Evolutionary conservation across 495 filamentous ascomycete species (phyloP).

Genomic region (Penicillium herquei): DNA sequence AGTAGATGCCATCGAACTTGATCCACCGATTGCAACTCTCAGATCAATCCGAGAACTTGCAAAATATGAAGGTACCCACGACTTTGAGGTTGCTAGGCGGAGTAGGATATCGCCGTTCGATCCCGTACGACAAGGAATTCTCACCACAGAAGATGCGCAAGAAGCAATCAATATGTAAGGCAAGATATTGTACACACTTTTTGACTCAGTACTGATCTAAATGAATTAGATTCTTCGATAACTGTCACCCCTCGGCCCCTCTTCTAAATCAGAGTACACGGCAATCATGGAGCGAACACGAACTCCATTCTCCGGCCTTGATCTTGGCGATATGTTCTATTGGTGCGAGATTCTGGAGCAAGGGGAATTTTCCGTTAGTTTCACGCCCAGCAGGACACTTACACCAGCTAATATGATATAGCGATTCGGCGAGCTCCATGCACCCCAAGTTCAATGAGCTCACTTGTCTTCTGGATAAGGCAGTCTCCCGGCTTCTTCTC

Average conservation of each 20-base stretch:
- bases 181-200: too few relatives aligned
- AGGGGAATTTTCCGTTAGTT: conserved; percentile 2
- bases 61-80: neutral
- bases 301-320: conserved; percentile 4
- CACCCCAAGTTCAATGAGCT: conserved; percentile 8
- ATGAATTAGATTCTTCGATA: conserved; percentile 12
- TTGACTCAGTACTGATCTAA: neutral
- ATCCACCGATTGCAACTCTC: conserved; percentile 18
- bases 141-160: conserved; percentile 8
- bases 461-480: conserved; percentile 14
- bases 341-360: conserved; percentile 16
- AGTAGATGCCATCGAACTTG: conserved; percentile 14
- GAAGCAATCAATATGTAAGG: conserved; percentile 13
- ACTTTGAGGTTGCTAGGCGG: neutral
- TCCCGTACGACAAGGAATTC: conserved; percentile 4
- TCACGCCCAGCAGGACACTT: neutral
- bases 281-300: conserved; percentile 7
- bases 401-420: neutral
- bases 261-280: conserved; percentile 13
- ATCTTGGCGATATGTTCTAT: conserved; percentile 20
- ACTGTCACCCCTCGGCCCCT: conserved; percentile 17
- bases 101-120: neutral
- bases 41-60: conserved; percentile 13
- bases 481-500: conserved; percentile 19
- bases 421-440: neutral